Evolutionary conservation across 805 yeast genomes (phyloP).

Genomic region (Sungouiozyma intestinalis): DNA sequence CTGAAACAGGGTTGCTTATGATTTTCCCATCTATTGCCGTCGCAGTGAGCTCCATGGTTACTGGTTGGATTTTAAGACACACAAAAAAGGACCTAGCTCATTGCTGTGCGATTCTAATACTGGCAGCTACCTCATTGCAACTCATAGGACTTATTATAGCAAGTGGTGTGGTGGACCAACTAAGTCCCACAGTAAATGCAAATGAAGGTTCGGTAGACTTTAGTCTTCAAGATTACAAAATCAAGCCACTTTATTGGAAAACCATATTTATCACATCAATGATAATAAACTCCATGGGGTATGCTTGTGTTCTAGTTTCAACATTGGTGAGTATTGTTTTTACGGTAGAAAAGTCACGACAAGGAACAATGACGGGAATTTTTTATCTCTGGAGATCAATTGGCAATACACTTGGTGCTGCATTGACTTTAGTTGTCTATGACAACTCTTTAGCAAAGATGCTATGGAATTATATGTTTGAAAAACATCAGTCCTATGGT

Average conservation of each 20-base stretch:
- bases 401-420: slow-evolving; percentile 39
- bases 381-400: slow-evolving; percentile 40
- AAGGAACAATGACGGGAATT: slow-evolving; percentile 40
- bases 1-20: slow-evolving; percentile 44
- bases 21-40: slow-evolving; percentile 46
- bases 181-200: slow-evolving; percentile 16
- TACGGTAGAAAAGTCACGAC: slow-evolving; percentile 35
- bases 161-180: slow-evolving; percentile 9
- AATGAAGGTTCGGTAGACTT: too few relatives aligned
- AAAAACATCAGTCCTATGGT: slow-evolving; percentile 5
- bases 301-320: slow-evolving; percentile 44
- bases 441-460: slow-evolving; percentile 25
- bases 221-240: slow-evolving; percentile 1
- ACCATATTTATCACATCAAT: slow-evolving; percentile 22
- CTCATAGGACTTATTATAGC: slow-evolving; percentile 14
- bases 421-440: slow-evolving; percentile 32
- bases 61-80: slow-evolving; percentile 38
- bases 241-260: slow-evolving; percentile 22
- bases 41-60: slow-evolving; percentile 43
- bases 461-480: slow-evolving; percentile 26
- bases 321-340: slow-evolving; percentile 47
- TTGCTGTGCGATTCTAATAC: slow-evolving; percentile 20
- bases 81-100: slow-evolving; percentile 22
- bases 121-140: slow-evolving; percentile 17
- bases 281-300: slow-evolving; percentile 37